phyloP scores from a whole-genome alignment of 129 eudicot species.

The Silybum marianum region DNA sequence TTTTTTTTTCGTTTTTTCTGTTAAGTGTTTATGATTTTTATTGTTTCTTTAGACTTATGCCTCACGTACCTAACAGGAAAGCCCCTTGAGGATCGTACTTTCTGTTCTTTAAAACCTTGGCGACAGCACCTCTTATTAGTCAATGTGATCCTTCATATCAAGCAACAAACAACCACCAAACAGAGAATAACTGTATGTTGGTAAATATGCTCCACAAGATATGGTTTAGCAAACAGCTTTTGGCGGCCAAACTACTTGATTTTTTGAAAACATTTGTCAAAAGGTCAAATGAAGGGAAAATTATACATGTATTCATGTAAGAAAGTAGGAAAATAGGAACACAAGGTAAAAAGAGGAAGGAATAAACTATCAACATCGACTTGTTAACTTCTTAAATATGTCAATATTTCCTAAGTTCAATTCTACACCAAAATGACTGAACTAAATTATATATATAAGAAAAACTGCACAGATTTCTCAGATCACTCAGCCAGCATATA shows the following conservation, averaged over 20 bases:
- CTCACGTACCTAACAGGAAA: too few species aligned
- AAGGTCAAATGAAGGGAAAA: neutral
- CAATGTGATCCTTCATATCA: neutral
- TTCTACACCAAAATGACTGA: neutral
- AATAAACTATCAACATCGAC: neutral
- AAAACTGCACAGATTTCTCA: conserved; percentile 10
- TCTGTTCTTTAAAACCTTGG: too few species aligned
- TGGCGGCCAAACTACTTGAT: neutral
- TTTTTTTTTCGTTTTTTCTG: too few species aligned
- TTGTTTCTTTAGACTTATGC: too few species aligned
- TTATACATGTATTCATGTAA: neutral
- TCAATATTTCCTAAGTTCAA: neutral
- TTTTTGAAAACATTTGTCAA: neutral
- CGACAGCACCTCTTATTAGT: conserved; percentile 7
- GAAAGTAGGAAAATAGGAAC: neutral
- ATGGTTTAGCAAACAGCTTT: neutral
- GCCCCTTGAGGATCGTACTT: too few species aligned
- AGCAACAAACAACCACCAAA: neutral
- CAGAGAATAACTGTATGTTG: neutral
- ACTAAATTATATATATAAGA: neutral
- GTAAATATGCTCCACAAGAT: neutral
- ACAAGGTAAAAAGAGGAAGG: neutral
- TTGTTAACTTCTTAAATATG: neutral
- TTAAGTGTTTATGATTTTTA: too few species aligned
- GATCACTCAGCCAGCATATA: conserved; percentile 6